Percentiles rank a stretch among this genome's conserved stretches.
These are phyloP conservation scores for Tritrichomonas foetus DNA, from an alignment of 208 protist genomes.

Conservation along the genomic window DNA sequence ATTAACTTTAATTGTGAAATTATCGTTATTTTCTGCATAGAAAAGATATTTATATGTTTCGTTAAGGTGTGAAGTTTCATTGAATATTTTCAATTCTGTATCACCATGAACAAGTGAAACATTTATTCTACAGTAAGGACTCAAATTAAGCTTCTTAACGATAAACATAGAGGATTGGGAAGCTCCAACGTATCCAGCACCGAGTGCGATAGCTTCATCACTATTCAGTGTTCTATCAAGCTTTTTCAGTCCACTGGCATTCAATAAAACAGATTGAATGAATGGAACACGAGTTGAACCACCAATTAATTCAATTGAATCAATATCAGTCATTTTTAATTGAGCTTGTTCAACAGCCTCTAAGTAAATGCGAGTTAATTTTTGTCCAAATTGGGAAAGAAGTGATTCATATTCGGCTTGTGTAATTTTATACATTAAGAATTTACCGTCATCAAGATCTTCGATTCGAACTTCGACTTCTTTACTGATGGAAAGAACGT, in stretches of 20 bases:
- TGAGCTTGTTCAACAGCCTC: neutral
- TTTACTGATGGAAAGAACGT: neutral
- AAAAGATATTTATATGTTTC: neutral
- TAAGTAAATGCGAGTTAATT: neutral
- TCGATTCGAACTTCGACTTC: neutral
- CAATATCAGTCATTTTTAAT: neutral
- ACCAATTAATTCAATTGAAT: conserved; percentile 34
- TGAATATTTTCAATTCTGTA: neutral
- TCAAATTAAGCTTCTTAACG: neutral
- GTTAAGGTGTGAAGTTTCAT: neutral
- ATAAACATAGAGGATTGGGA: neutral
- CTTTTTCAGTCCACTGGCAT: too few species aligned
- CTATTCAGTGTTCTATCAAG: neutral
- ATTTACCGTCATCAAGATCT: neutral
- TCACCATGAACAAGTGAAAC: neutral
- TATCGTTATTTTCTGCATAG: neutral
- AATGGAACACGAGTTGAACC: neutral
- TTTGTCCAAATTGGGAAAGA: neutral
- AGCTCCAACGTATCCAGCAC: neutral
- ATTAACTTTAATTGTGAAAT: neutral
- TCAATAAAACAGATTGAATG: neutral
- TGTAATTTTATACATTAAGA: neutral
- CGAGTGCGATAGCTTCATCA: neutral
- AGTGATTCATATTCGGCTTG: neutral
- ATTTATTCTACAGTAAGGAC: neutral